Percentiles rank a stretch among this genome's conserved stretches.
Evolutionary conservation across 176 grass and related monocot genomes (phyloP).

Genomic region (Triticum aestivum): IWGSC_CS_RefSeq_v2.1 NC_057805.1:500543501-500544000

Average conservation of each 20-base stretch:
- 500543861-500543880: background rate
- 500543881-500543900: background rate
- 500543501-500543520: conserved; percentile 95
- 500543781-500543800: background rate
- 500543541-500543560: conserved; percentile 85
- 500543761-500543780: background rate
- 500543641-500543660: conserved; percentile 60
- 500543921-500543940: conserved; percentile 3
- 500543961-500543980: background rate
- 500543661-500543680: conserved; percentile 71
- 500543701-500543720: background rate
- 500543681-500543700: conserved; percentile 50
- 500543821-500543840: background rate
- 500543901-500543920: background rate
- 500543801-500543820: background rate
- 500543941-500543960: background rate
- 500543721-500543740: background rate
- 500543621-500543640: conserved; percentile 62
- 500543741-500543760: background rate
- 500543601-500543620: conserved; percentile 69
- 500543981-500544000: background rate
- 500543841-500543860: background rate
- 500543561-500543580: conserved; percentile 67
- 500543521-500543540: conserved; percentile 92
- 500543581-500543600: conserved; percentile 76